phyloP scores from a whole-genome alignment of 2,329 filamentous ascomycete genomes.

The Epichloe baconii region DNA sequence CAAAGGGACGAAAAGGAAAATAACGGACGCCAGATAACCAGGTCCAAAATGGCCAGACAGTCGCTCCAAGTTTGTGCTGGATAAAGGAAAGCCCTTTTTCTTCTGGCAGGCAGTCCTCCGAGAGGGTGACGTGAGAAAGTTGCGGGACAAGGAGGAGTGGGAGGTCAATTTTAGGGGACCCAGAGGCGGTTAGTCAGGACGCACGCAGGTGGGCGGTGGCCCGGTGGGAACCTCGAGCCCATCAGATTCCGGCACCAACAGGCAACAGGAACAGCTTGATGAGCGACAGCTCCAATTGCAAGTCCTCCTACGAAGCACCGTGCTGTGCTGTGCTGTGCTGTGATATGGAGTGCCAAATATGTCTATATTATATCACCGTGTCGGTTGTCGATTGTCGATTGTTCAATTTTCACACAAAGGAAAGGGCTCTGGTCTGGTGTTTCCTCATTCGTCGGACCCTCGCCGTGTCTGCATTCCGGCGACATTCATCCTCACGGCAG shows the following conservation, averaged over 20 bases:
- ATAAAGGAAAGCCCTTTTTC: constrained; percentile 5
- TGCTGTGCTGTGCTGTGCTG: too few relatives aligned
- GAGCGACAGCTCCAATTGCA: too few relatives aligned
- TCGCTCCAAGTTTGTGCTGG: constrained; percentile 4
- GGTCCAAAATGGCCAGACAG: constrained; percentile 5
- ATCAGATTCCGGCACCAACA: not conserved
- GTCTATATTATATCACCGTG: too few relatives aligned
- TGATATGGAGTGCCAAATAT: too few relatives aligned
- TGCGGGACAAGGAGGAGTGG: constrained; percentile 4
- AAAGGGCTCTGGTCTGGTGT: too few relatives aligned
- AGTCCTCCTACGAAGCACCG: too few relatives aligned
- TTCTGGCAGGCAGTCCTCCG: constrained; percentile 1
- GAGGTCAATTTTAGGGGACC: constrained; percentile 7
- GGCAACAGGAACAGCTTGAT: too few relatives aligned
- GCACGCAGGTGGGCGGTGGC: not conserved
- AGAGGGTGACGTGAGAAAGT: constrained; percentile 7
- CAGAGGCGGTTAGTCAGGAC: constrained; percentile 6
- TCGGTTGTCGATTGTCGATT: too few relatives aligned
- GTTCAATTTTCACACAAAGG: too few relatives aligned
- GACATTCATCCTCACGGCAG: too few relatives aligned
- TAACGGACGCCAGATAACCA: constrained; percentile 3
- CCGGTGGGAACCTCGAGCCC: not conserved
- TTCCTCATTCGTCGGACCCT: too few relatives aligned
- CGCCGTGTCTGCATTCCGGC: too few relatives aligned
- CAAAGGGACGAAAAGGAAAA: constrained; percentile 4